Evolutionary conservation across 192 early-diverging fungal genomes (phyloP), one percentile per base, ranked within the genome.

Genomic region (Jimgerdemannia lactiflua): DNA sequence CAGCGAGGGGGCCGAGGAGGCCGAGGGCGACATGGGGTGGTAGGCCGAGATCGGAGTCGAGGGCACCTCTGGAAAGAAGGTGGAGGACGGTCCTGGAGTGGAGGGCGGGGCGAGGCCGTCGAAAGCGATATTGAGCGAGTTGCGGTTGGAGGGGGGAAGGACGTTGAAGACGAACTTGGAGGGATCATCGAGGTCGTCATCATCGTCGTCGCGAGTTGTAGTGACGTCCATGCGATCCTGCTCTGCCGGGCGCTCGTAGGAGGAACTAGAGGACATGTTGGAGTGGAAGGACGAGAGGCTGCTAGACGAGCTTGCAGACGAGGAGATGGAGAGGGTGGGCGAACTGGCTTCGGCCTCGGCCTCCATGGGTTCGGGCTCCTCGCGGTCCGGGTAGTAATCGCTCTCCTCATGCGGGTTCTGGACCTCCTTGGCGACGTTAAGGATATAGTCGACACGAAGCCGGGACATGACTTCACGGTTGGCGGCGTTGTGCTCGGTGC

Each of bases 371-470:
- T 20, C 40, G 67, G 6, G 9, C 14, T 59, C 49, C 49, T 59
- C 49, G 49, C 49, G 49, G 49, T 59, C 49, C 49, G 49, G 49
- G 49, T 59, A 59, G 49, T 10, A 59, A 59, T 59, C 49, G 14
- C 6, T 10, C 49, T 6, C 49, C 49, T 78, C 70, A 54, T 71
- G 67, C 8, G 81, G 81, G 29, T 82, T 67, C 42, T 74, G 43
- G 4, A 95, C 88, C 75, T 95, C 94, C 19, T 87, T 78, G n/a
- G 92, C 94, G n/a, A 94, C 92, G 81, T 94, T 94, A 65, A 95
- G 59, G 49, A 95, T 87, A 42, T 73, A 84, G 3, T 84, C 82
- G 74, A 94, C 86, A 29, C 81, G 78, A 14, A 91, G 81, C 42
- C 80, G 64, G 0, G 80, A 72, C 0, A 95, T 78, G 3, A 82